Evolutionary conservation across 106 monocot species (phyloP), one percentile per base, ranked within the genome.

Genomic region (Alisma plantagoaquatica): DNA sequence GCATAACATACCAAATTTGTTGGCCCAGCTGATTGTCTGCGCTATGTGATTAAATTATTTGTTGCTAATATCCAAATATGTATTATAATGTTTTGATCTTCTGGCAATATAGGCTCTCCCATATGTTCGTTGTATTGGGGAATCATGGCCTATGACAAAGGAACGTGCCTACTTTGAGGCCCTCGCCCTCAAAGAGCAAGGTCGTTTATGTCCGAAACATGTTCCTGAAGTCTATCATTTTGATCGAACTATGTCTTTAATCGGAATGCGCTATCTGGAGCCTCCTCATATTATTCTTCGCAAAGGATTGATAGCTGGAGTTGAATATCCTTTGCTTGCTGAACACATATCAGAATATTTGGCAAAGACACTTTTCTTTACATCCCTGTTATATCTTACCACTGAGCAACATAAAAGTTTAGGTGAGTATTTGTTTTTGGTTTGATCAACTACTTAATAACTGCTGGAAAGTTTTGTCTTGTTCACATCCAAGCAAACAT

Each of bases 211-310:
- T 57, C 84, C 89, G n/a, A n/a, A 72, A 43, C 70, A 89, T 66
- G 85, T 79, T 3, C 96, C 96, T 4, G 76, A 98, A 76, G 84
- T 98, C 46, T 98, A 84, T 53, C 84, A 89, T 68, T 98, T 98
- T 64, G 96, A 98, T 29, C 63, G 80, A 12, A 27, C 63, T 11
- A 77, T 98, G 85, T 89, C 89, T 33, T 62, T 98, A 47, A 82
- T 98, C 54, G 96, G 57, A 33, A 98, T 98, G 96, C 70, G 70
- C 7, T 98, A 98, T 62, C 54, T 98, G 61, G 57, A 98, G 61
- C 89, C 96, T 20, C 96, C 96, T 56, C 89, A 98, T 55, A 89
- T 89, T 43, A 98, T 98, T 71, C 66, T 98, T 48, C 65, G 89
- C 49, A 98, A 98, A 68, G 89, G 96, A 33, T 72, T 98, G 51